A percentile compares a stretch with the other conserved stretches of the same genome.
Conservation (phyloP, 345 rosid genomes). For the Triadica sebifera region DNA sequence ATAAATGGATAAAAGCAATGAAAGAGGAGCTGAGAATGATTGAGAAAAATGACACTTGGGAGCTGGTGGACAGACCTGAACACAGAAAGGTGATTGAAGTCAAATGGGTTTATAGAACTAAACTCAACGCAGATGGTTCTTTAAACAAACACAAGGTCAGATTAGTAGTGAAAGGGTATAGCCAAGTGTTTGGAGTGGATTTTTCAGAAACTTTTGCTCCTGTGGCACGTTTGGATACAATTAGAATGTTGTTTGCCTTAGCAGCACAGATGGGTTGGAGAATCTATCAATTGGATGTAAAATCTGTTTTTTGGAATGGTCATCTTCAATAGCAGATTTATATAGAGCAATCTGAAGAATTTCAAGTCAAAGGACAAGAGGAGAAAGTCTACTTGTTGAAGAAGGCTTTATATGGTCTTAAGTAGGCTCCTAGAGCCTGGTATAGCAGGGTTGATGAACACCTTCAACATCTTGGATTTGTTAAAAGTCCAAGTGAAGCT, state of each 20-base stretch:
- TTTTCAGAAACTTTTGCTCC: neutral
- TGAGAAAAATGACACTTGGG: neutral
- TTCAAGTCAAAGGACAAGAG: neutral
- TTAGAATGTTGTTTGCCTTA: neutral
- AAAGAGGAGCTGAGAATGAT: constrained; percentile 1
- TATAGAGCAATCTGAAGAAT: neutral
- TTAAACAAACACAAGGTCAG: too few relatives aligned
- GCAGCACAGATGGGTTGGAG: neutral
- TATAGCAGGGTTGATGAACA: neutral
- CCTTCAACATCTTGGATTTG: too few relatives aligned
- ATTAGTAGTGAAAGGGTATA: too few relatives aligned
- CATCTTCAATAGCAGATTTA: too few relatives aligned
- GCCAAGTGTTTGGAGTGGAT: neutral
- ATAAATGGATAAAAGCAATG: neutral
- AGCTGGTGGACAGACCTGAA: neutral
- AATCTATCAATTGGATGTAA: too few relatives aligned
- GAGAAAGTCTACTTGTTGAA: too few relatives aligned
- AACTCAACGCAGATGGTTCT: too few relatives aligned
- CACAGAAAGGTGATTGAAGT: too few relatives aligned
- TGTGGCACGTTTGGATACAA: neutral
- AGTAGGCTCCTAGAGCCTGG: neutral
- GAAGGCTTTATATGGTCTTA: neutral
- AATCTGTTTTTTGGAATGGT: too few relatives aligned
- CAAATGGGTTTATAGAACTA: too few relatives aligned
- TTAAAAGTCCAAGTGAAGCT: neutral